A percentile compares a stretch with the other conserved stretches of the same genome.
Evolutionary conservation across 148 eudicot species (phyloP).

Genomic region (Silene latifolia): DNA sequence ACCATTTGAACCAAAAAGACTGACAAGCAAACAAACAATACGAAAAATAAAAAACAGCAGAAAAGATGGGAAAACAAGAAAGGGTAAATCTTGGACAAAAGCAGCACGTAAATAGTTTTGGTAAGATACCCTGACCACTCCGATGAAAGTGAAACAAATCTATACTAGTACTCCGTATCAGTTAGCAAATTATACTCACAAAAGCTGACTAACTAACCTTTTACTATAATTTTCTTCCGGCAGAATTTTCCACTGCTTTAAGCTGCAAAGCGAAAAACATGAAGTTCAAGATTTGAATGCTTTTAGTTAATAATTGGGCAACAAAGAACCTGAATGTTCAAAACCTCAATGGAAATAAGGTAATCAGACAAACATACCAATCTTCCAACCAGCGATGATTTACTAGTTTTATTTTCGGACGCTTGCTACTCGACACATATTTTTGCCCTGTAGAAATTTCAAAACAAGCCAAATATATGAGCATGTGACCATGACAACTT

Average conservation of each 20-base stretch:
- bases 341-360: background rate
- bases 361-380: conserved; percentile 45
- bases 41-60: background rate
- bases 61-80: background rate
- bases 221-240: conserved; percentile 68
- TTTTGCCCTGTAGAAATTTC: conserved; percentile 62
- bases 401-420: conserved; percentile 57
- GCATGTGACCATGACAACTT: too few species aligned
- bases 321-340: background rate
- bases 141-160: background rate
- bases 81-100: background rate
- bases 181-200: background rate
- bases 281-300: background rate
- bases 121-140: background rate
- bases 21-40: background rate
- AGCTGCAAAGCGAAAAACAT: conserved; percentile 40
- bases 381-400: conserved; percentile 91
- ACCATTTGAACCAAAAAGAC: background rate
- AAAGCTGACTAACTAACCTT: conserved; percentile 43
- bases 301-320: background rate
- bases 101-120: too few species aligned
- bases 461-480: background rate
- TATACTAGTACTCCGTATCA: background rate
- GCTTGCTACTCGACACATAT: conserved; percentile 68
- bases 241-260: conserved; percentile 74